phyloP scores from a whole-genome alignment of 1,284 basidiomycete genomes.

The Xerocomus nothofagi region DNA sequence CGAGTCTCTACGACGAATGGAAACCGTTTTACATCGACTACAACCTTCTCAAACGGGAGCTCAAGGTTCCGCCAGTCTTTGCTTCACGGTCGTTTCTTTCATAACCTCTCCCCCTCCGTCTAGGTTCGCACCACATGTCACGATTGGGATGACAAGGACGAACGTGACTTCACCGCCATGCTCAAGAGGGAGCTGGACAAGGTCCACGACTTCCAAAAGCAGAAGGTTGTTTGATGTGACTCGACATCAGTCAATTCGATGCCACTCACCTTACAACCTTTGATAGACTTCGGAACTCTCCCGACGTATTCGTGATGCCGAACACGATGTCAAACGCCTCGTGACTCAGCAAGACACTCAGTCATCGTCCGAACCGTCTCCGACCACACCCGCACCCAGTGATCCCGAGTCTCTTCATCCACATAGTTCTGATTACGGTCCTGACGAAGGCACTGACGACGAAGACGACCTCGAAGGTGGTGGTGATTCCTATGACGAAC shows the following conservation, averaged over 20 bases:
- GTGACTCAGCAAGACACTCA: slow-evolving; percentile 59
- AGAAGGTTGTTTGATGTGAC: slow-evolving; percentile 57
- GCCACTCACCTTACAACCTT: slow-evolving; percentile 5
- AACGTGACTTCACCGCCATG: slow-evolving; percentile 75
- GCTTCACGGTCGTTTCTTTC: not conserved
- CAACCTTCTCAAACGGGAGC: slow-evolving; percentile 83
- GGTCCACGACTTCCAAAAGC: slow-evolving; percentile 92
- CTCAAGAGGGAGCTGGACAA: slow-evolving; percentile 92
- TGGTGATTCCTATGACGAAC: slow-evolving; percentile 70
- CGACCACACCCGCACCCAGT: slow-evolving; percentile 18
- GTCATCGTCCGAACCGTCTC: slow-evolving; percentile 35
- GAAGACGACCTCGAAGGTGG: slow-evolving; percentile 59
- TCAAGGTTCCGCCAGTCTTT: slow-evolving; percentile 60
- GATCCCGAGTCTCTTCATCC: slow-evolving; percentile 63
- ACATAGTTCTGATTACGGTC: slow-evolving; percentile 46
- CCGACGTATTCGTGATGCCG: slow-evolving; percentile 76
- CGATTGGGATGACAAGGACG: slow-evolving; percentile 77
- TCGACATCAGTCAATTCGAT: not conserved
- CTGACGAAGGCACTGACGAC: slow-evolving; percentile 75
- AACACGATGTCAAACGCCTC: slow-evolving; percentile 75
- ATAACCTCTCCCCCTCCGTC: not conserved
- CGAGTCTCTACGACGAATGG: slow-evolving; percentile 88
- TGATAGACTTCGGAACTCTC: slow-evolving; percentile 80
- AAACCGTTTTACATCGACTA: slow-evolving; percentile 89
- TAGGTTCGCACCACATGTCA: slow-evolving; percentile 60